Evolutionary conservation across 768 basidiomycete species (phyloP).

Genomic region (Suillus plorans): DNA sequence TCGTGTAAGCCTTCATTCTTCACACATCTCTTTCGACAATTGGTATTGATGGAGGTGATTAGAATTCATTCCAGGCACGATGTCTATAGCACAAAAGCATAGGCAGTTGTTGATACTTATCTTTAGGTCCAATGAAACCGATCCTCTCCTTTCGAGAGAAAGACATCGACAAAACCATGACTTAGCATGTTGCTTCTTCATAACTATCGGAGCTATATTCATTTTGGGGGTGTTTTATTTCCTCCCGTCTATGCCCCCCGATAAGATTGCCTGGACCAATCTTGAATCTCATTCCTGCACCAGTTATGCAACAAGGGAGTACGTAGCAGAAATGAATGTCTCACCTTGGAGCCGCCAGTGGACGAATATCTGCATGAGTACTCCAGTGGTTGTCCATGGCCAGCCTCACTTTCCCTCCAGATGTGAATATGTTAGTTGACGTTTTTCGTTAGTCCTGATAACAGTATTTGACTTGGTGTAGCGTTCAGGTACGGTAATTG

Average conservation of each 20-base stretch:
- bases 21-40: too few relatives aligned
- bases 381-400: slow-evolving; percentile 22
- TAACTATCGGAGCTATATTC: background rate
- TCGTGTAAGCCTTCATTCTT: background rate
- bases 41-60: background rate
- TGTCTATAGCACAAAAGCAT: background rate
- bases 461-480: background rate
- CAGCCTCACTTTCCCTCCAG: slow-evolving; percentile 11
- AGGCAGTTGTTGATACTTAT: background rate
- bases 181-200: background rate
- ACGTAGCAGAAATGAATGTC: slow-evolving; percentile 29
- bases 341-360: slow-evolving; percentile 23
- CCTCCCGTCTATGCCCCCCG: background rate
- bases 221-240: background rate
- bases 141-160: background rate
- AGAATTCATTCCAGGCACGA: background rate
- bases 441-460: background rate
- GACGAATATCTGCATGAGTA: slow-evolving; percentile 21
- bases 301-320: slow-evolving; percentile 28
- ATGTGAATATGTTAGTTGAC: slow-evolving; percentile 24
- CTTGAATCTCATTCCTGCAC: slow-evolving; percentile 22
- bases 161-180: background rate
- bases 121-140: background rate
- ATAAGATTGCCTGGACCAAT: slow-evolving; percentile 15
- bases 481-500: slow-evolving; percentile 21